phyloP scores from a whole-genome alignment of 1,139 yeast species.

The Protomyces inouyei region DNA sequence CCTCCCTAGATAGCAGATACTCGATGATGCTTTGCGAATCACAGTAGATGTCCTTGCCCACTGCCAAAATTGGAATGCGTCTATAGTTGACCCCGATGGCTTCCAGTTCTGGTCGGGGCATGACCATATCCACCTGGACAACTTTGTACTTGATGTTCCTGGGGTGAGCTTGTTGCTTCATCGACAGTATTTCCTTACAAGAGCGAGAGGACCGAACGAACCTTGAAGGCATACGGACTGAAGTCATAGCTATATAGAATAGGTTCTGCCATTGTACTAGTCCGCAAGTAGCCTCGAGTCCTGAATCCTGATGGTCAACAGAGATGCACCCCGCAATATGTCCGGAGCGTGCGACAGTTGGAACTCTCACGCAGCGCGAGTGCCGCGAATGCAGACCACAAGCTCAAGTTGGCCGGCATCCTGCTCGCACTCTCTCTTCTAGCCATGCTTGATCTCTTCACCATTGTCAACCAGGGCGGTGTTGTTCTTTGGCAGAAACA shows the following conservation, averaged over 20 bases:
- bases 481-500: conserved; percentile 49
- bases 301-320: no score
- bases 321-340: no score
- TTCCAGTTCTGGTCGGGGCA: background rate
- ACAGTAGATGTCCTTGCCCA: background rate
- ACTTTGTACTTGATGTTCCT: background rate
- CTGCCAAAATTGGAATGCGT: background rate
- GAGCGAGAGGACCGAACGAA: no score
- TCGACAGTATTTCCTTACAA: no score
- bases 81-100: background rate
- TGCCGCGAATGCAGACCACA: no score
- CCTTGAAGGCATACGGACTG: no score
- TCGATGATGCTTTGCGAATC: background rate
- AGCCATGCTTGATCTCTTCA: conserved; percentile 53
- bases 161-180: no score
- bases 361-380: no score
- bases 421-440: background rate
- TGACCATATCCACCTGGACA: background rate
- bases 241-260: no score
- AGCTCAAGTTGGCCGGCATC: background rate
- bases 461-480: conserved; percentile 56
- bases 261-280: no score
- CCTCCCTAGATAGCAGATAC: background rate
- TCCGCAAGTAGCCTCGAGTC: no score
- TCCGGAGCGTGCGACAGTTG: no score